Conservation (phyloP, 495 filamentous ascomycete genomes). For the Aspergillus taichungensis region DNA sequence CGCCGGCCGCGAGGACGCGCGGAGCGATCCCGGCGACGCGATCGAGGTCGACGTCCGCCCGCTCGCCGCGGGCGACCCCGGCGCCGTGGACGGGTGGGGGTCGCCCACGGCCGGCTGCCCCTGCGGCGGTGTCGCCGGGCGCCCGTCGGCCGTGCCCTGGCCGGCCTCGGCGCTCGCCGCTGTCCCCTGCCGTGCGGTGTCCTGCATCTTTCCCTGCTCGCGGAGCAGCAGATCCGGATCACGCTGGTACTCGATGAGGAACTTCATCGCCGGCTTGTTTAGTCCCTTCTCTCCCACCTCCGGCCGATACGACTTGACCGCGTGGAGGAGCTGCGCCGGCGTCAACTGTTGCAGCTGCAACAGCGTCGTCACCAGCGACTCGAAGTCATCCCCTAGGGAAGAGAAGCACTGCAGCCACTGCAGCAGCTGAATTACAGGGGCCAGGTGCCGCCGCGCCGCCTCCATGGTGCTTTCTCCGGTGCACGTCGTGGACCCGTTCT, state of each 20-base stretch:
- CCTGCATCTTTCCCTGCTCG: slow-evolving; percentile 28
- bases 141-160: slow-evolving; percentile 18
- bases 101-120: slow-evolving; percentile 23
- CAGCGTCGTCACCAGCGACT: slow-evolving; percentile 77
- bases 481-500: slow-evolving; percentile 79
- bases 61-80: slow-evolving; percentile 14
- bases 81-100: slow-evolving; percentile 20
- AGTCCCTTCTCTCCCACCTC: slow-evolving; percentile 94
- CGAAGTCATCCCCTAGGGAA: slow-evolving; percentile 84
- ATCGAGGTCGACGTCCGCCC: slow-evolving; percentile 2
- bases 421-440: slow-evolving; percentile 85
- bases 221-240: slow-evolving; percentile 40
- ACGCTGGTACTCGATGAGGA: slow-evolving; percentile 70
- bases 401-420: slow-evolving; percentile 99
- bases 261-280: slow-evolving; percentile 77
- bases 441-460: slow-evolving; percentile 71
- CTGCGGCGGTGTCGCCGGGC: slow-evolving; percentile 37
- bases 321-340: slow-evolving; percentile 84
- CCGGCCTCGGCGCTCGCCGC: slow-evolving; percentile 10
- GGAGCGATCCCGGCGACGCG: slow-evolving; percentile 20
- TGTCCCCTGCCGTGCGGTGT: slow-evolving; percentile 17
- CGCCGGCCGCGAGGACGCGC: slow-evolving; percentile 15
- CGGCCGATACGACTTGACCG: slow-evolving; percentile 82
- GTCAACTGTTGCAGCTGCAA: slow-evolving; percentile 79
- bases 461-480: slow-evolving; percentile 82